Percentiles rank a stretch among this genome's conserved stretches.
phyloP scores from a whole-genome alignment of 768 basidiomycete species.

The Naganishia onofrii region DNA sequence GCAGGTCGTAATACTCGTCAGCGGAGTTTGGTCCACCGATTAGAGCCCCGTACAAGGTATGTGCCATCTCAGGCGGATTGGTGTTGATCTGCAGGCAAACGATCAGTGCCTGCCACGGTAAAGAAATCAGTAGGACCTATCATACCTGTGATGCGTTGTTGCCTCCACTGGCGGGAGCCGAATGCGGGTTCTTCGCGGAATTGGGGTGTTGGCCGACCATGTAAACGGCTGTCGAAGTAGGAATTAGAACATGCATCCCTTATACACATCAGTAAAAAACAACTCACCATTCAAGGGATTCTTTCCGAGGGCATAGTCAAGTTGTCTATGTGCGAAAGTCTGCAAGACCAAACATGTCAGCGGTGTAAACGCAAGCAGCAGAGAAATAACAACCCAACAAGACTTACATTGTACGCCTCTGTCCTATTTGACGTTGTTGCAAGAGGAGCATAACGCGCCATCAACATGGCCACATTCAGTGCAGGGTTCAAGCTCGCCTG shows the following conservation, averaged over 20 bases:
- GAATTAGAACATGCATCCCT: no score
- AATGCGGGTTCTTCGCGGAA: conserved; percentile 85
- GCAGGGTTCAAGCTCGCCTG: conserved; percentile 74
- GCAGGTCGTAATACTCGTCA: conserved; percentile 77
- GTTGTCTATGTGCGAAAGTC: conserved; percentile 71
- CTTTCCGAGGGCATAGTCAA: conserved; percentile 78
- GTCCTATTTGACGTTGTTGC: conserved; percentile 64
- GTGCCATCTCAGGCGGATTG: conserved; percentile 66
- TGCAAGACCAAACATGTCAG: conserved; percentile 43
- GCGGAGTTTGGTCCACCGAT: conserved; percentile 78
- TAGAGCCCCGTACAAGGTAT: conserved; percentile 80
- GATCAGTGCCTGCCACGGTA: not conserved
- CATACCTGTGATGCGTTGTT: conserved; percentile 57
- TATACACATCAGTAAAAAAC: no score
- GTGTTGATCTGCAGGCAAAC: conserved; percentile 49
- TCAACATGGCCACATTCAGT: conserved; percentile 78
- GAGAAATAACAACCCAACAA: not conserved
- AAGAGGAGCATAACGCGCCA: conserved; percentile 71
- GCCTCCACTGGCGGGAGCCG: conserved; percentile 82
- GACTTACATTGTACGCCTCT: conserved; percentile 62
- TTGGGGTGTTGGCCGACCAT: conserved; percentile 86
- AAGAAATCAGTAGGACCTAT: conserved; percentile 56
- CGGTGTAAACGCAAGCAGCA: not conserved
- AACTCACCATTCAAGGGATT: conserved; percentile 80
- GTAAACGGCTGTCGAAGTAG: conserved; percentile 62